Base-by-base conservation (phyloP, 306 rosid genomes). In the Morella rubra region DNA sequence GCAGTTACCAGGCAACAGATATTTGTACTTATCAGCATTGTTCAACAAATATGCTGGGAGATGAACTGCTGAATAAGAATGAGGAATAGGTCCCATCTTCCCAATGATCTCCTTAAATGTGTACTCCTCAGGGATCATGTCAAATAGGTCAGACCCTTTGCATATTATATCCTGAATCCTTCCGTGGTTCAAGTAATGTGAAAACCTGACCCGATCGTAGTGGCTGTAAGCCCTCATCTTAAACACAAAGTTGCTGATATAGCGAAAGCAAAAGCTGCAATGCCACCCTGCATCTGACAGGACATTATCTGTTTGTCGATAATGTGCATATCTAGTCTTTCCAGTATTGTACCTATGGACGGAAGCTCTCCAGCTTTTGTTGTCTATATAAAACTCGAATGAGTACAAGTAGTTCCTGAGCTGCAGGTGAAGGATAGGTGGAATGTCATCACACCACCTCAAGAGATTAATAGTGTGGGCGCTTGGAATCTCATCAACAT, bases 201-300 rank as follows among this genome's bases (percentile, higher is more conserved):
- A 80, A 53, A 90, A 92, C 86, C 93, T 77, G 69, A 92, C 89
- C 27, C 97, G 81, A 45, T 92, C 97, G 0, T 78, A 71, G 41
- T 92, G 97, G 84, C 97, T 92, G 81, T 91, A 91, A 47, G 97
- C 97, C 82, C 85, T 91, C 97, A 91, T 91, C 89, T 91, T 91
- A 79, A 92, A 92, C 62, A 89, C 62, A 59, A 92, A 92, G 12
- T 92, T 91, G 1, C 85, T 88, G 81, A 92, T 84, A 46, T 2
- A 78, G 61, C 91, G 93, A 80, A 92, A 92, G 83, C 97, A 92
- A 73, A 92, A 92, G 89, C 97, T 91, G 58, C 97, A 91, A 81
- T 91, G 97, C 97, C 97, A 91, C 64, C 97, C 97, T 0, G 93
- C 82, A 85, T 92, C 97, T 0, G 97, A 54, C 65, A 92, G 81